Conservation (phyloP, 2,329 filamentous ascomycete species). For the Arthrinium puccinioides region DNA sequence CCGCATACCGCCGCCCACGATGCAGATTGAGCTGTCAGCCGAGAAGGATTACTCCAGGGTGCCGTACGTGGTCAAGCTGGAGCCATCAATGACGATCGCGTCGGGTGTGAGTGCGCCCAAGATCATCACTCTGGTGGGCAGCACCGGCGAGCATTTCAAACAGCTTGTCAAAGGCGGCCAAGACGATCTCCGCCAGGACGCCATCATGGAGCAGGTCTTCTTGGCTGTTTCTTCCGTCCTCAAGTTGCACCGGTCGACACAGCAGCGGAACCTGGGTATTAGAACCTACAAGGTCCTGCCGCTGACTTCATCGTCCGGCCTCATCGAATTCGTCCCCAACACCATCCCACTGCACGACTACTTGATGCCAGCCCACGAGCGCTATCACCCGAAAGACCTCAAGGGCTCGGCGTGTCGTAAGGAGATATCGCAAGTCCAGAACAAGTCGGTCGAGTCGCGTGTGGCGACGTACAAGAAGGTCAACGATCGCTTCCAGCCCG, state of each 20-base stretch:
- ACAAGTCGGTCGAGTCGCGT: slow-evolving; percentile 61
- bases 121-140: slow-evolving; percentile 75
- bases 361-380: slow-evolving; percentile 81
- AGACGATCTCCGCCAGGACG: slow-evolving; percentile 93
- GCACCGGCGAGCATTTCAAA: slow-evolving; percentile 73
- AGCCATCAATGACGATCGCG: slow-evolving; percentile 74
- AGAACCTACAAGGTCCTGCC: slow-evolving; percentile 96
- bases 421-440: slow-evolving; percentile 68
- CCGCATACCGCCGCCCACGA: slow-evolving; percentile 78
- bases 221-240: slow-evolving; percentile 88
- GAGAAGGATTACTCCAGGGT: slow-evolving; percentile 70
- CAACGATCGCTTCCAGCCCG: slow-evolving; percentile 77
- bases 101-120: slow-evolving; percentile 90
- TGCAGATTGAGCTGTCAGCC: slow-evolving; percentile 69
- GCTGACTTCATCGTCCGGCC: slow-evolving; percentile 72
- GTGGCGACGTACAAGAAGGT: slow-evolving; percentile 72
- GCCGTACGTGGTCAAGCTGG: slow-evolving; percentile 66
- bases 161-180: slow-evolving; percentile 93
- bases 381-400: slow-evolving; percentile 78
- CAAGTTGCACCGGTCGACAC: slow-evolving; percentile 76
- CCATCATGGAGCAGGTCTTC: slow-evolving; percentile 99
- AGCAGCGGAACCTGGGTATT: slow-evolving; percentile 82
- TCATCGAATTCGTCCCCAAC: slow-evolving; percentile 95
- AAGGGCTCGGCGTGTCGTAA: slow-evolving; percentile 71
- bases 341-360: slow-evolving; percentile 90